Conservation (phyloP, 1,284 basidiomycete genomes). For the Leccinum solheimii region DNA sequence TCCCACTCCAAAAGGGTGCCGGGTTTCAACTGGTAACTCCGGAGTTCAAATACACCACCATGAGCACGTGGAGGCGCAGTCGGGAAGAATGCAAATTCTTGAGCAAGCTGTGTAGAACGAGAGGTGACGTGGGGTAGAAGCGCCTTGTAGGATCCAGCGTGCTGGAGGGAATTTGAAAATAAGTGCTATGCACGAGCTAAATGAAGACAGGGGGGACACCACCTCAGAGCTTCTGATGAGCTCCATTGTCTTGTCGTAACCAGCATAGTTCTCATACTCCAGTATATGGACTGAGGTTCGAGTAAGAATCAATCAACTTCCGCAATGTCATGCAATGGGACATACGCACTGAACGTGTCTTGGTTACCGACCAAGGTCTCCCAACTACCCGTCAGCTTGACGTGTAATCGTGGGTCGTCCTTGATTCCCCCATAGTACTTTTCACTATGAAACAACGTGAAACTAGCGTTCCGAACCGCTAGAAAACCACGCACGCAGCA, state of each 20-base stretch:
- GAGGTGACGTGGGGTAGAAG: conserved; percentile 75
- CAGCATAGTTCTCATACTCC: conserved; percentile 88
- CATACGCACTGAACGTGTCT: conserved; percentile 65
- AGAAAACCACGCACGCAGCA: conserved; percentile 67
- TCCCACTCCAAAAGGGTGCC: conserved; percentile 94
- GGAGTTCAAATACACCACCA: conserved; percentile 90
- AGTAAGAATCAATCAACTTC: background rate
- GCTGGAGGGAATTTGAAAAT: conserved; percentile 41
- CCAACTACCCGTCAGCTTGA: conserved; percentile 91
- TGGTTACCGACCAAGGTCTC: conserved; percentile 85
- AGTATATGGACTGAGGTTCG: conserved; percentile 64
- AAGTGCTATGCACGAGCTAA: conserved; percentile 3
- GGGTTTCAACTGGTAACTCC: conserved; percentile 81
- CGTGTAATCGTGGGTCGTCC: conserved; percentile 67
- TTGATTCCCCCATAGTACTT: conserved; percentile 79
- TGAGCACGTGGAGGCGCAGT: conserved; percentile 81
- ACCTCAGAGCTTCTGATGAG: conserved; percentile 65
- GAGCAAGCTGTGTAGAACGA: conserved; percentile 76
- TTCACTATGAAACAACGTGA: conserved; percentile 50
- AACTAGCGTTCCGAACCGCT: conserved; percentile 2
- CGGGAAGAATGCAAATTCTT: conserved; percentile 94
- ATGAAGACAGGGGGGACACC: conserved; percentile 15
- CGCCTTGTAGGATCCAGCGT: conserved; percentile 58
- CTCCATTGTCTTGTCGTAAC: conserved; percentile 71
- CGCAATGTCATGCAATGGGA: background rate